Evolutionary conservation across 306 rosid genomes (phyloP).

Genomic region (Glycine tomentella): DNA sequence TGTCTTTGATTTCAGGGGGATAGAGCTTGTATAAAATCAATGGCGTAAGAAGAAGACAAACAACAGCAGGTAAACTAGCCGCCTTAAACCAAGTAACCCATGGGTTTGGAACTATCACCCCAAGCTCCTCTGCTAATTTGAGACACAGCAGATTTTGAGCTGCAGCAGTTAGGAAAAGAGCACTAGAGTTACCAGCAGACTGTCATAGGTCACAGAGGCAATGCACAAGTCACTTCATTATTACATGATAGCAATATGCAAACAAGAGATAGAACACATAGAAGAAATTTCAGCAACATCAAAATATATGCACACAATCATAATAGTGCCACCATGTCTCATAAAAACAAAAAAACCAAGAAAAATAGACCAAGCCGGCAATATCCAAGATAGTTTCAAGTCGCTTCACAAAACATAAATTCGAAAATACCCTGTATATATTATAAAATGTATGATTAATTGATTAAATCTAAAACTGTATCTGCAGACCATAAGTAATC

Average conservation of each 20-base stretch:
- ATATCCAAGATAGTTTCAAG: no score
- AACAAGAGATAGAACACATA: conserved; percentile 24
- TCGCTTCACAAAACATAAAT: no score
- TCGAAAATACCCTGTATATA: no score
- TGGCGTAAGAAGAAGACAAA: conserved; percentile 79
- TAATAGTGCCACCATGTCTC: background rate
- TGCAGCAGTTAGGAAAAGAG: conserved; percentile 99
- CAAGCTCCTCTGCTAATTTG: conserved; percentile 88
- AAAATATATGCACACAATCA: background rate
- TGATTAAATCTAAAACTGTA: no score
- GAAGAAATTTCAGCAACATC: conserved; percentile 21
- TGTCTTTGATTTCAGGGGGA: conserved; percentile 94
- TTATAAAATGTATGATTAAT: no score
- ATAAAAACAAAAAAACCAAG: no score
- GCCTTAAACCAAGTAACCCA: conserved; percentile 96
- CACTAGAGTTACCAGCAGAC: conserved; percentile 94
- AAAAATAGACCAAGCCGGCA: no score
- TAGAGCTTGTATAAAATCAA: conserved; percentile 77
- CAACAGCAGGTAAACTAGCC: conserved; percentile 83
- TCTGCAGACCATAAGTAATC: no score
- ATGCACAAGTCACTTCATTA: conserved; percentile 52
- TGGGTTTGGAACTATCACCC: conserved; percentile 75
- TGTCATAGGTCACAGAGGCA: conserved; percentile 63
- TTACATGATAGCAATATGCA: conserved; percentile 38
- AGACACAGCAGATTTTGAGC: conserved; percentile 94